These are phyloP conservation scores for Venturia effusa DNA, from an alignment of 2,329 filamentous ascomycete genomes.

Conservation along the genomic window DNA sequence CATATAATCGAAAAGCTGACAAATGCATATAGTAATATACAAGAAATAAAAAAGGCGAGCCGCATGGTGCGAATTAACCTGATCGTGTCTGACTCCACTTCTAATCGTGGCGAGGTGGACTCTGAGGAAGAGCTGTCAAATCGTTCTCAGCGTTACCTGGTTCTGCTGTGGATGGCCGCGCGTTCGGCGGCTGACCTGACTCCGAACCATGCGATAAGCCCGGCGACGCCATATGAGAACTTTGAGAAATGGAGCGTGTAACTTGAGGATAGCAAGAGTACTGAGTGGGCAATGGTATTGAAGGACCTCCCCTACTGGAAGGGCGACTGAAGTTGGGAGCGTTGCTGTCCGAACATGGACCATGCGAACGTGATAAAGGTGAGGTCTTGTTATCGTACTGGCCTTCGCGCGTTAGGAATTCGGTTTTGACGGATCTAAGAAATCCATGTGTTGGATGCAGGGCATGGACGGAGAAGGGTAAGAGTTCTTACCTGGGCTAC, in stretches of 20 bases:
- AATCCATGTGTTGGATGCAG: neutral
- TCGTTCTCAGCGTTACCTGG: neutral
- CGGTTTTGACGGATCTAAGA: neutral
- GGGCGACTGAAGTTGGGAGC: neutral
- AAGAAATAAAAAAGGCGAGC: neutral
- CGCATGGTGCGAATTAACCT: neutral
- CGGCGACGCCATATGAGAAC: neutral
- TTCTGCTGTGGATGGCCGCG: neutral
- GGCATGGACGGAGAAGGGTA: neutral
- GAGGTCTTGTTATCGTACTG: neutral
- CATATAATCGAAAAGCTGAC: neutral
- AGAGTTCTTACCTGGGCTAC: neutral
- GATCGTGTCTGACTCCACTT: too few species aligned
- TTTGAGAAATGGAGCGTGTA: neutral
- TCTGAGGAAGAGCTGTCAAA: neutral
- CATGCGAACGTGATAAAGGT: neutral
- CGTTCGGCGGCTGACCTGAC: neutral
- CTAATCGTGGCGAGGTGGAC: too few species aligned
- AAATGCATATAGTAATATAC: too few species aligned
- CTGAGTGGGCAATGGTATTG: neutral
- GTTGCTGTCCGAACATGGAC: neutral
- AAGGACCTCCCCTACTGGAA: neutral
- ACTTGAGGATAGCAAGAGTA: neutral
- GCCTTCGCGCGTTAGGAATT: neutral
- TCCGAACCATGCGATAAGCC: neutral